Conservation (phyloP, 257 asterid genomes). For the Solanum chiquidenum region DNA sequence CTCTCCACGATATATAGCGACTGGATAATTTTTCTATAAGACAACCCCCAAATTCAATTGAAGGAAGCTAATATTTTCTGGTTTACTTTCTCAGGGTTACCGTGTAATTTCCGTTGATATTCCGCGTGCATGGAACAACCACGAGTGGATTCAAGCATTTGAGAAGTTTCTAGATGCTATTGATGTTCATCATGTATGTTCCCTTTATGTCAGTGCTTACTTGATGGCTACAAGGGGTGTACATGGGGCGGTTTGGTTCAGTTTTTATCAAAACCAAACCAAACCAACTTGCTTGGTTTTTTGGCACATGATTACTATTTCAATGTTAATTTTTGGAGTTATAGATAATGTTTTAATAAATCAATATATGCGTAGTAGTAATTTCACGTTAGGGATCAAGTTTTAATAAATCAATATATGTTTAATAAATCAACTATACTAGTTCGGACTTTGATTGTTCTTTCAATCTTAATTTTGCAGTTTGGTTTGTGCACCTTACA, state of each 20-base stretch:
- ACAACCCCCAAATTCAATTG: not conserved
- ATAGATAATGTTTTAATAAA: not conserved
- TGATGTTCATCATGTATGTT: conserved; percentile 94
- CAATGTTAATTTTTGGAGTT: not conserved
- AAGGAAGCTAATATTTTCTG: not conserved
- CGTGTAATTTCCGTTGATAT: conserved; percentile 93
- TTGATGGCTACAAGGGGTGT: not conserved
- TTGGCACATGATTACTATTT: not conserved
- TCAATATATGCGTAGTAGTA: not conserved
- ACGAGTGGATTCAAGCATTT: conserved; percentile 92
- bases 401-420: not conserved
- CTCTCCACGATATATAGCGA: not conserved
- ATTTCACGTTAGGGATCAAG: not conserved
- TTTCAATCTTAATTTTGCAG: not conserved
- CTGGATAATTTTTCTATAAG: not conserved
- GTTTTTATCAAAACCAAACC: not conserved
- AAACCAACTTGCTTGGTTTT: not conserved
- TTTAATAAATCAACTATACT: not conserved
- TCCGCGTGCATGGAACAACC: conserved; percentile 88
- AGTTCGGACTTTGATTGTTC: not conserved
- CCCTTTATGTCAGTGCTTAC: not conserved
- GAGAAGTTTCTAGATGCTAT: conserved; percentile 95
- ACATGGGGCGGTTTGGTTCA: not conserved
- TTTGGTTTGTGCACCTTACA: not conserved
- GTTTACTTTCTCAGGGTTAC: conserved; percentile 59